Evolutionary conservation across 345 rosid genomes (phyloP).

Genomic region (Populus davidiana): DNA sequence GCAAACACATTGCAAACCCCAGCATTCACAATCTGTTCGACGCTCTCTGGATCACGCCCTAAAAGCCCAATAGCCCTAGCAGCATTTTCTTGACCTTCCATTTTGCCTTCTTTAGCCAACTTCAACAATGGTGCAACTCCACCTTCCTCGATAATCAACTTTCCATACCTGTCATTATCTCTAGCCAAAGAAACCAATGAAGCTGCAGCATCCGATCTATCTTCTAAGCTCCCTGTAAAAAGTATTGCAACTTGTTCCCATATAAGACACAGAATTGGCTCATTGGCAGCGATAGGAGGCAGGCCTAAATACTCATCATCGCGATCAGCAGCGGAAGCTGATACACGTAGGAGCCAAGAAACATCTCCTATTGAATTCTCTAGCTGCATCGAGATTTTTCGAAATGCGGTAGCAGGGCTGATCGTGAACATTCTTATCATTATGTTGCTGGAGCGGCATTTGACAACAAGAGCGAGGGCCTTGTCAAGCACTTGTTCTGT

Average conservation of each 20-base stretch:
- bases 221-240: slow-evolving; percentile 59
- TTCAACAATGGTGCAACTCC: slow-evolving; percentile 77
- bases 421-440: slow-evolving; percentile 81
- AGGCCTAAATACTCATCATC: slow-evolving; percentile 72
- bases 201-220: slow-evolving; percentile 69
- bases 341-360: slow-evolving; percentile 90
- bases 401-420: slow-evolving; percentile 77
- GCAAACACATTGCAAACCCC: slow-evolving; percentile 74
- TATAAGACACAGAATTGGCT: slow-evolving; percentile 78
- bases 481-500: slow-evolving; percentile 84
- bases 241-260: slow-evolving; percentile 95
- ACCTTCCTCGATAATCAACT: slow-evolving; percentile 81
- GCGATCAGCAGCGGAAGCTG: slow-evolving; percentile 68
- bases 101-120: slow-evolving; percentile 65
- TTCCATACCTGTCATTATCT: slow-evolving; percentile 71
- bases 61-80: slow-evolving; percentile 74
- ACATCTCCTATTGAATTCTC: slow-evolving; percentile 93
- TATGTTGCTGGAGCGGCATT: slow-evolving; percentile 72
- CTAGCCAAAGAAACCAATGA: slow-evolving; percentile 75
- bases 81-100: slow-evolving; percentile 79
- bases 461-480: slow-evolving; percentile 61
- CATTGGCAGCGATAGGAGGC: slow-evolving; percentile 94
- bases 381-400: slow-evolving; percentile 68
- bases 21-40: slow-evolving; percentile 70
- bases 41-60: slow-evolving; percentile 70